Base-by-base conservation (phyloP, 148 eudicot species). In the Agrostemma githago region DNA sequence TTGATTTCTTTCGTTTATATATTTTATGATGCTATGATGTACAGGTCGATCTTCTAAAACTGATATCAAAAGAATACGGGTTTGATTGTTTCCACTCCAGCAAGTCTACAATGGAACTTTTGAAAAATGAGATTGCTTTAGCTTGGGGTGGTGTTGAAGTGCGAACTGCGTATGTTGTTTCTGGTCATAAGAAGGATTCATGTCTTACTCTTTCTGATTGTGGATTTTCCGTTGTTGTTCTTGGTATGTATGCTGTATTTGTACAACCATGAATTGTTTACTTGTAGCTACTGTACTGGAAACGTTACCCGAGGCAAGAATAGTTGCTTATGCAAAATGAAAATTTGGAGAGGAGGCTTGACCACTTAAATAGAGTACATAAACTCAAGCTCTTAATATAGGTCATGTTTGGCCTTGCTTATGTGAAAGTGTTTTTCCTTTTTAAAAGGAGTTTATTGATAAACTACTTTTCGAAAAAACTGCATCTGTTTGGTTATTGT, bases 1-100 rank as follows among this genome's bases (percentile, higher is more conserved):
- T 65, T 16, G 20, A 17, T 64, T 26, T 26, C 19, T 74, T 40
- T 26, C 2, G 62, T 44, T 34, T 41, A 5, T 54, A 64, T 68
- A 5, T 10, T 16, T 17, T 70, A 66, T 79, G 20, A 46, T 56
- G 72, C 64, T 48, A 69, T 53, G 21, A 20, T 19, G 16, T 79
- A 81, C 78, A 92, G 98, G 92, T 70, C 60, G 44, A 42, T 74
- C 78, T 86, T 68, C 82, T 90, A 61, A 78, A 85, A 79, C 70
- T 39, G 60, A 74, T 73, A 46, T 82, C 89, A 46, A 82, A 76
- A 73, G 76, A 65, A 40, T 83, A 84, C 76, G 84, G 86, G 14
- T 85, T 83, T 76, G 77, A 73, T 79, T 82, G 84, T 75, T 82
- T 86, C 76, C 59, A 46, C 66, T 58, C 83, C 74, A 54, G 77